Conservation (phyloP, 257 asterid genomes). For the Perilla frutescens region DNA sequence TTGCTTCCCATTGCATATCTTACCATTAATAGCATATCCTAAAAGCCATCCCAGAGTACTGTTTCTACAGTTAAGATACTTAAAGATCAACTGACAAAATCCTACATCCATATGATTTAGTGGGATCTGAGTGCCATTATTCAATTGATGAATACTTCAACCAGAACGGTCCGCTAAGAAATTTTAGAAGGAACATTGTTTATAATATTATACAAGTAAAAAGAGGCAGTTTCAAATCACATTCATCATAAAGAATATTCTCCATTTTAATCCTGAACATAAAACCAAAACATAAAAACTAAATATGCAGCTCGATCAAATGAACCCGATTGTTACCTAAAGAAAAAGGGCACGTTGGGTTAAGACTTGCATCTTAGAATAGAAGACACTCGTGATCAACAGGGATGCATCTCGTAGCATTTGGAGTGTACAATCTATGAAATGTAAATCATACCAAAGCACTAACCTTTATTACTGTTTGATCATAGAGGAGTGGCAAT, state of each 20-base stretch:
- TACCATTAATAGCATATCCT: neutral
- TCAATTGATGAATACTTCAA: neutral
- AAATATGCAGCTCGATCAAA: neutral
- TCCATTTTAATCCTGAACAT: neutral
- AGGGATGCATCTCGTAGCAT: slow-evolving; percentile 2
- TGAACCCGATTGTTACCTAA: slow-evolving; percentile 6
- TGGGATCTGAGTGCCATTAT: neutral
- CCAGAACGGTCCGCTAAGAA: neutral
- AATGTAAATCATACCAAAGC: slow-evolving; percentile 5
- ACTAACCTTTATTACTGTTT: slow-evolving; percentile 87
- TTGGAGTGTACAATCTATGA: slow-evolving; percentile 6
- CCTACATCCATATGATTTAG: slow-evolving; percentile 17
- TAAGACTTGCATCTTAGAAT: neutral
- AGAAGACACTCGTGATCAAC: neutral
- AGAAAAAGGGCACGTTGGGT: slow-evolving; percentile 2
- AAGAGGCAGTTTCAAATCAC: slow-evolving; percentile 7
- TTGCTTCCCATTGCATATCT: neutral
- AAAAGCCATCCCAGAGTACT: neutral
- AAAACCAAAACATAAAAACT: slow-evolving; percentile 1
- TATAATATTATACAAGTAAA: neutral
- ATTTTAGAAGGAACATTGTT: neutral
- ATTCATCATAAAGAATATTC: neutral
- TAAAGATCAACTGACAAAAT: neutral
- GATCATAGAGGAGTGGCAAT: slow-evolving; percentile 94
- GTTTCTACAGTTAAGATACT: neutral